Conservation (phyloP, 2,329 filamentous ascomycete species). For the Pezicula radicicola region DNA sequence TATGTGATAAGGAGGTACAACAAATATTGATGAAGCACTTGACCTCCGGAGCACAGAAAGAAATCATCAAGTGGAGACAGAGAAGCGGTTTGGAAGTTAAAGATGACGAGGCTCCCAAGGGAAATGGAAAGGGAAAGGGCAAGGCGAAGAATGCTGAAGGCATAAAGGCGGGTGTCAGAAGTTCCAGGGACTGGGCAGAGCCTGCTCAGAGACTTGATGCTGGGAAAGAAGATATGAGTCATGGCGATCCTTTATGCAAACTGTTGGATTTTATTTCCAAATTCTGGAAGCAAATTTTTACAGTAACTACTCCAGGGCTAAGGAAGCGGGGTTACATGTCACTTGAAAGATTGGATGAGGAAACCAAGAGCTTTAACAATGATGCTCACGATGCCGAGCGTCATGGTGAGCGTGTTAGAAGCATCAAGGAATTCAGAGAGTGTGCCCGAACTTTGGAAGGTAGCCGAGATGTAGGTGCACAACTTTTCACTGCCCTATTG, state of each 20-base stretch:
- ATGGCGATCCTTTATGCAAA: conserved; percentile 76
- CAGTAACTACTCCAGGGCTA: conserved; percentile 71
- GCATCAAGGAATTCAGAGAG: conserved; percentile 64
- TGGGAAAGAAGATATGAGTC: conserved; percentile 72
- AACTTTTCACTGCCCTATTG: conserved; percentile 84
- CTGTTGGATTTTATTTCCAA: conserved; percentile 73
- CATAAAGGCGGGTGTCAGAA: conserved; percentile 35
- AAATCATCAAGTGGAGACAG: conserved; percentile 70
- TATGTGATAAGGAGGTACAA: conserved; percentile 74
- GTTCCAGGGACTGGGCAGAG: conserved; percentile 66
- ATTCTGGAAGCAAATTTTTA: conserved; percentile 88
- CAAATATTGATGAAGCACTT: conserved; percentile 73
- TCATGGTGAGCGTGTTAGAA: conserved; percentile 75
- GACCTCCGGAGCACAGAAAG: conserved; percentile 55
- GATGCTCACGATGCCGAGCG: conserved; percentile 56
- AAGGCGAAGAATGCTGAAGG: conserved; percentile 32
- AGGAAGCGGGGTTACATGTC: conserved; percentile 90
- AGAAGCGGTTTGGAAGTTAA: conserved; percentile 58
- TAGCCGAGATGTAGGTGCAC: conserved; percentile 82
- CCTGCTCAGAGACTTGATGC: conserved; percentile 67
- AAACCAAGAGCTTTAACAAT: conserved; percentile 67
- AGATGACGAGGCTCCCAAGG: conserved; percentile 32
- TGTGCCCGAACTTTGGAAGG: conserved; percentile 70
- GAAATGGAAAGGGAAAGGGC: conserved; percentile 31
- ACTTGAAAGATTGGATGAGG: conserved; percentile 68